A percentile compares a stretch with the other conserved stretches of the same genome.
Conservation (phyloP, 495 filamentous ascomycete genomes). For the Clavariopsis aquatica region DNA sequence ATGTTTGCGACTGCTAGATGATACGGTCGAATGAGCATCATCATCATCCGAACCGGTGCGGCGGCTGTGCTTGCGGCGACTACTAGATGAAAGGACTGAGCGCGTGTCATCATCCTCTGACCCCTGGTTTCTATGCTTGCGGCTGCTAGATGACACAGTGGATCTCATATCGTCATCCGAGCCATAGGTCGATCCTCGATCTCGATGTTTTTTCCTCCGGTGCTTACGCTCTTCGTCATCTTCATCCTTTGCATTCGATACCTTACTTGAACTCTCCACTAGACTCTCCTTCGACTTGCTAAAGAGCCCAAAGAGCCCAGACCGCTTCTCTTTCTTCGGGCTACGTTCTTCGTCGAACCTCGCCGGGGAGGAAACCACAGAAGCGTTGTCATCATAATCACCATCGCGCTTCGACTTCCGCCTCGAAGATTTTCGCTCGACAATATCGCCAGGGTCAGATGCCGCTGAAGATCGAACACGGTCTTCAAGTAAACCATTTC, state of each 20-base stretch:
- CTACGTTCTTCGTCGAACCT: slow-evolving; percentile 38
- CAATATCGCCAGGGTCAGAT: slow-evolving; percentile 43
- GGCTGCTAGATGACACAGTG: slow-evolving; percentile 20
- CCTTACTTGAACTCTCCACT: slow-evolving; percentile 28
- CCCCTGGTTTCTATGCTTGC: slow-evolving; percentile 35
- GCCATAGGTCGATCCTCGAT: slow-evolving; percentile 38
- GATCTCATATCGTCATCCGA: slow-evolving; percentile 36
- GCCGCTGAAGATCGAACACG: slow-evolving; percentile 34
- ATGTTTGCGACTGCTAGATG: slow-evolving; percentile 10
- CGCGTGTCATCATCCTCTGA: slow-evolving; percentile 38
- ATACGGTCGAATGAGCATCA: slow-evolving; percentile 32
- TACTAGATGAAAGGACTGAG: slow-evolving; percentile 25
- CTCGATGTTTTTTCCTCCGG: slow-evolving; percentile 42
- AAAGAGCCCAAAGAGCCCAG: slow-evolving; percentile 45
- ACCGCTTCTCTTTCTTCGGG: slow-evolving; percentile 44
- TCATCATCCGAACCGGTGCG: slow-evolving; percentile 37
- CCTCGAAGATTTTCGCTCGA: slow-evolving; percentile 33
- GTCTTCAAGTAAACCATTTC: slow-evolving; percentile 32
- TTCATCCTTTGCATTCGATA: slow-evolving; percentile 30
- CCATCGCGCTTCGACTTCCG: slow-evolving; percentile 38
- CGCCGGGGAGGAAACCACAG: slow-evolving; percentile 39
- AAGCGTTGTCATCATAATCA: slow-evolving; percentile 41
- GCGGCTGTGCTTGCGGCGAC: slow-evolving; percentile 31
- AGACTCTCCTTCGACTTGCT: slow-evolving; percentile 42
- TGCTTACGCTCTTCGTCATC: slow-evolving; percentile 39